Base-by-base conservation (phyloP, 345 rosid genomes). In the Corymbia maculata region DNA sequence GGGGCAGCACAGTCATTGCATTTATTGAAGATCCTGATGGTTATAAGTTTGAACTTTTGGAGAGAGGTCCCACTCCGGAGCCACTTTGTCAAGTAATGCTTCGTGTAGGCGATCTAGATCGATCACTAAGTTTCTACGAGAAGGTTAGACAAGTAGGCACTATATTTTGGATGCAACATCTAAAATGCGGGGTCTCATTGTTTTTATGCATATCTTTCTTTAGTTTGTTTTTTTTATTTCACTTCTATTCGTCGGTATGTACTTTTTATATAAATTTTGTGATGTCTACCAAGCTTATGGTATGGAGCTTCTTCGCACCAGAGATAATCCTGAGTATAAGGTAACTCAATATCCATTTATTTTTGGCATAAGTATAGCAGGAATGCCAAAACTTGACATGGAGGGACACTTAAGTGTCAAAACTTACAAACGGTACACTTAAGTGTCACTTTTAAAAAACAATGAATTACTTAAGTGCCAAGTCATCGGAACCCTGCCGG, bases 31-130 rank as follows among this genome's bases (percentile, higher is more conserved):
- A 97, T n/a, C 99, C 98, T 85, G 99, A 97, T 92, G 99, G 99
- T 91, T 98, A 97, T 91, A 97, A 95, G 91, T 98, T 98, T 93
- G 99, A 98, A 90, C 95, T 98, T 75, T 90, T 98, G 92, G 99
- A 98, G 92, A 98, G 99, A 90, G 98, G 96, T 82, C 97, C 98
- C 87, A 98, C 99, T 52, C 99, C 99, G 13, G 99, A 98, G 92
- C 99, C 99, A 52, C 90, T 98, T 61, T 98, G 99, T 92, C 99
- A 98, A 94, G 98, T 98, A 89, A 98, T 98, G 99, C 98, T 98
- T 89, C 99, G 98, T 86, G 99, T 98, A 91, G 98, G 99, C 47
- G 98, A 98, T 94, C 98, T 98, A 75, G 96, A 95, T 87, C 98
- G 95, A 86, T 92, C 99, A 79, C 93, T 98, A 88, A 96, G 94